Percentiles rank a stretch among this genome's conserved stretches.
phyloP scores from a whole-genome alignment of 352 stramenopile species.

The Sclerospora graminicola region DNA sequence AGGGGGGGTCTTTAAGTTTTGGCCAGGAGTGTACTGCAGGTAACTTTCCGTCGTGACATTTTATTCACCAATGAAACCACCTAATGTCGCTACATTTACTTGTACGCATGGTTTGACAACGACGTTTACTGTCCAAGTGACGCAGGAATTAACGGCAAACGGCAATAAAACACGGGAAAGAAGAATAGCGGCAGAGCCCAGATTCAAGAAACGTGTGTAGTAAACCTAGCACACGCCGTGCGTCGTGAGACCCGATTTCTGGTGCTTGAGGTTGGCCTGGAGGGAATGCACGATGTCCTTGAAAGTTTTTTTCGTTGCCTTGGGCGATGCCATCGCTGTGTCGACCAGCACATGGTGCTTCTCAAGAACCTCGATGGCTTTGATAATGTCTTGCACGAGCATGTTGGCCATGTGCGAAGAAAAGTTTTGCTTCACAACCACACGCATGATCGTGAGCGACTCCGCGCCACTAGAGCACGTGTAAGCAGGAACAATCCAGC shows the following conservation, averaged over 20 bases:
- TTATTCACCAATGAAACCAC: no score
- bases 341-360: constrained; percentile 66
- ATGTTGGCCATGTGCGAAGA: constrained; percentile 84
- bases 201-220: background rate
- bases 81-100: no score
- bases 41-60: no score
- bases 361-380: constrained; percentile 73
- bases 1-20: no score
- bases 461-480: constrained; percentile 78
- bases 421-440: constrained; percentile 88
- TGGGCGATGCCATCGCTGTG: constrained; percentile 69
- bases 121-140: constrained; percentile 1
- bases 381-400: constrained; percentile 79
- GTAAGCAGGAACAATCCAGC: constrained; percentile 88
- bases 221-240: constrained; percentile 64
- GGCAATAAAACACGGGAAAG: constrained; percentile 6
- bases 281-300: constrained; percentile 58
- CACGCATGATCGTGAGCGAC: constrained; percentile 82
- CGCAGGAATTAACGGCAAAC: constrained; percentile 13
- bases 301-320: constrained; percentile 62
- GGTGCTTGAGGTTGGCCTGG: constrained; percentile 59
- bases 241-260: constrained; percentile 63
- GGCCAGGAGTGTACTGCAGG: no score
- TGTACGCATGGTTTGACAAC: no score
- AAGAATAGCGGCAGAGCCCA: background rate